A percentile compares a stretch with the other conserved stretches of the same genome.
phyloP scores from a whole-genome alignment of 495 filamentous ascomycete genomes.

The Neurospora sp. region DNA sequence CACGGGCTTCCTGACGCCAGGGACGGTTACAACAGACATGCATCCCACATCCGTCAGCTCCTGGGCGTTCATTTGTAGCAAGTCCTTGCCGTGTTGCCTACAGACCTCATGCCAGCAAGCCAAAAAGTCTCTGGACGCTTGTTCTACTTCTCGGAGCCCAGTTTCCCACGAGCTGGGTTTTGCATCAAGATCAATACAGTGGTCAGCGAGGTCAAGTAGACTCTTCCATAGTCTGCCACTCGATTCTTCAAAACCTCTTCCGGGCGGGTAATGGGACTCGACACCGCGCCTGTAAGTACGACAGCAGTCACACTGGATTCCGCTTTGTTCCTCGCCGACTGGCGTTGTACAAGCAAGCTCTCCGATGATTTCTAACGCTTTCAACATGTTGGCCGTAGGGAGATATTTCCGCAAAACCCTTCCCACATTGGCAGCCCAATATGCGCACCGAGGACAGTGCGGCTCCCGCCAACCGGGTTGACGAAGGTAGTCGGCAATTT shows the following conservation, averaged over 20 bases:
- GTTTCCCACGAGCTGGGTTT: background rate
- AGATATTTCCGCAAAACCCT: background rate
- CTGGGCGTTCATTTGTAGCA: background rate
- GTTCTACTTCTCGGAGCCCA: background rate
- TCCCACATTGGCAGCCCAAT: background rate
- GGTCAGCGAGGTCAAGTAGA: background rate
- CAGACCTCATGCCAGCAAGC: background rate
- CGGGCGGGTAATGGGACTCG: background rate
- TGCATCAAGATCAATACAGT: background rate
- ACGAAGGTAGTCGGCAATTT: background rate
- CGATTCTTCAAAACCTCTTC: background rate
- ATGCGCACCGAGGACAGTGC: background rate
- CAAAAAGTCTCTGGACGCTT: background rate
- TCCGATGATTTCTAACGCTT: background rate
- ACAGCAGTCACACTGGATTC: background rate
- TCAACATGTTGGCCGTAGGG: background rate
- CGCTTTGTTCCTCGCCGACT: background rate
- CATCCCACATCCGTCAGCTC: background rate
- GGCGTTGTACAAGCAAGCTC: background rate
- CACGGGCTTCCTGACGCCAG: background rate
- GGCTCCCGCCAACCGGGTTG: background rate
- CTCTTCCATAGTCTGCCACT: background rate
- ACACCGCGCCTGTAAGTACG: background rate
- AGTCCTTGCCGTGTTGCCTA: background rate
- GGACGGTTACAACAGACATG: background rate